Evolutionary conservation across 495 filamentous ascomycete species (phyloP).

Genomic region (Hypoxylon fragiforme): DNA sequence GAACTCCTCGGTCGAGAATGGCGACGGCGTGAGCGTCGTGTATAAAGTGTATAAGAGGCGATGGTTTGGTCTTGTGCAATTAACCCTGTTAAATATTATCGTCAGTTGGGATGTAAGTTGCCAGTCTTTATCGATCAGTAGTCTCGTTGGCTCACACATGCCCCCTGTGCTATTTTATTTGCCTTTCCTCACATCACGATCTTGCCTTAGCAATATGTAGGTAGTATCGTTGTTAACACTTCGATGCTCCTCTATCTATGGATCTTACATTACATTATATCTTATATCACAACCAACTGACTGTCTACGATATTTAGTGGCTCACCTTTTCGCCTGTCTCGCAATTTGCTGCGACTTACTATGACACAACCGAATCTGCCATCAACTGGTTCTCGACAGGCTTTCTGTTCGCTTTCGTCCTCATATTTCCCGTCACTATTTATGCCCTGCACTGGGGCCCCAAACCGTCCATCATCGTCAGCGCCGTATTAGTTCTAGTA

Average conservation of each 20-base stretch:
- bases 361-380: conserved; percentile 68
- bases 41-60: conserved; percentile 87
- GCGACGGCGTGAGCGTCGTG: conserved; percentile 20
- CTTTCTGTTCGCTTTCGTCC: conserved; percentile 82
- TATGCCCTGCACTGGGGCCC: conserved; percentile 80
- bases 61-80: conserved; percentile 83
- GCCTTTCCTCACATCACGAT: conserved; percentile 2
- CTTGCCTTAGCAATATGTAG: conserved; percentile 14
- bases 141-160: conserved; percentile 4
- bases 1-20: conserved; percentile 14
- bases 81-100: conserved; percentile 88
- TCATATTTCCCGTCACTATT: conserved; percentile 72
- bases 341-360: conserved; percentile 74
- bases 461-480: conserved; percentile 72
- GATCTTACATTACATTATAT: background rate
- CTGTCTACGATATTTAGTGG: conserved; percentile 61
- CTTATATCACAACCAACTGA: conserved; percentile 2
- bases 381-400: conserved; percentile 93
- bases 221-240: too few species aligned
- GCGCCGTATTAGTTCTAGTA: conserved; percentile 70
- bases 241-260: conserved; percentile 5
- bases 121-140: conserved; percentile 18
- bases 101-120: conserved; percentile 90
- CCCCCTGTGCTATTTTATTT: conserved; percentile 3
- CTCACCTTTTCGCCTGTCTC: conserved; percentile 89